These are phyloP conservation scores for Sclerotinia borealis DNA, from an alignment of 2,329 filamentous ascomycete species.

Conservation along the genomic window DNA sequence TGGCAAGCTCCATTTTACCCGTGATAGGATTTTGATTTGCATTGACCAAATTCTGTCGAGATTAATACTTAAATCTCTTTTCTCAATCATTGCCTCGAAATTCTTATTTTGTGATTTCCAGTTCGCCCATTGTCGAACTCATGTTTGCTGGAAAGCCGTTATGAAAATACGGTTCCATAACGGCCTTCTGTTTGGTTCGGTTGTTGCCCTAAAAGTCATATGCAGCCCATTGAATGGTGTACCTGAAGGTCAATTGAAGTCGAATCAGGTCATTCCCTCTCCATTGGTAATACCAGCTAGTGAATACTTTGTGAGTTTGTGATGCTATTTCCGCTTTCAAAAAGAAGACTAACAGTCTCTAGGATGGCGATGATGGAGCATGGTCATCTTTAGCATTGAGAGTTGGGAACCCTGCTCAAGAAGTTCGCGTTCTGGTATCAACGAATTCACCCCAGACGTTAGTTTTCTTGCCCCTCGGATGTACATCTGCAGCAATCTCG, in stretches of 20 bases:
- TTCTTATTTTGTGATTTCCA: neutral
- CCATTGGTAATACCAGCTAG: constrained; percentile 20
- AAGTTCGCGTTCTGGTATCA: constrained; percentile 35
- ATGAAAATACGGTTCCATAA: constrained; percentile 9
- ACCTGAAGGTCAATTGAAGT: neutral
- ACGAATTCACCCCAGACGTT: constrained; percentile 35
- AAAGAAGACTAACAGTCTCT: constrained; percentile 23
- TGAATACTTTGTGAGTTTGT: constrained; percentile 19
- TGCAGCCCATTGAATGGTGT: neutral
- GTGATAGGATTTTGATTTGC: neutral
- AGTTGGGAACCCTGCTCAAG: constrained; percentile 47
- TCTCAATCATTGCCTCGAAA: neutral
- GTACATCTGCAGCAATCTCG: constrained; percentile 31
- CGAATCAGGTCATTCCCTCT: constrained; percentile 2
- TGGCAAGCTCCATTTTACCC: neutral
- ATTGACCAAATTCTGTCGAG: neutral
- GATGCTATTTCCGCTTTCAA: neutral
- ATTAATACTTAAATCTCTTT: neutral
- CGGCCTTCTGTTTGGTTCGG: neutral
- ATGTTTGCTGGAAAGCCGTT: constrained; percentile 6
- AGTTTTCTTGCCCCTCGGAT: constrained; percentile 31
- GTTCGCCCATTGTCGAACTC: neutral
- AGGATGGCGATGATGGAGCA: constrained; percentile 58
- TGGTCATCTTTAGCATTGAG: constrained; percentile 66
- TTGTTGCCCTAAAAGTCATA: neutral